Percentiles rank a stretch among this genome's conserved stretches.
Evolutionary conservation across 768 basidiomycete genomes (phyloP).

Genomic region (Leccinum arenicola): DNA sequence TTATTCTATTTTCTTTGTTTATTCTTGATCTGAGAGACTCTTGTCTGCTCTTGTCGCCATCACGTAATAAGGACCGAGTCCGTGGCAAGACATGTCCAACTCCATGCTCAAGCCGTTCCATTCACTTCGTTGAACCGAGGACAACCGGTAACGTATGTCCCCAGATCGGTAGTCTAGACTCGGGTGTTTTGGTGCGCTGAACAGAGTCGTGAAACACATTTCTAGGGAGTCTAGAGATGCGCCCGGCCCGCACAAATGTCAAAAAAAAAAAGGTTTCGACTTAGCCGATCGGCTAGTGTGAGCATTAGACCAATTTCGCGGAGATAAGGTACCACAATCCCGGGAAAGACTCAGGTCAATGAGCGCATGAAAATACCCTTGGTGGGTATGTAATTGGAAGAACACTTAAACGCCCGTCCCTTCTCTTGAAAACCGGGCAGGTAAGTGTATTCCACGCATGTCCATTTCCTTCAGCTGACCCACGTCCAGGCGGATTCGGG

Average conservation of each 20-base stretch:
- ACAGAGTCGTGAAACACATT: no score
- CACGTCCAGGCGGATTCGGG: slow-evolving; percentile 4
- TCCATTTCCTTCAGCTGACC: slow-evolving; percentile 7
- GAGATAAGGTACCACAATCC: slow-evolving; percentile 18
- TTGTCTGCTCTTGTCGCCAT: background rate
- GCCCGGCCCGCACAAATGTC: no score
- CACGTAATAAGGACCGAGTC: background rate
- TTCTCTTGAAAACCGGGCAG: slow-evolving; percentile 6
- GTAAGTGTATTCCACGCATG: slow-evolving; percentile 3
- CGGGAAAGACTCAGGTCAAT: background rate
- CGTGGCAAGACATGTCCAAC: background rate
- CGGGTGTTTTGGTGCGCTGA: no score
- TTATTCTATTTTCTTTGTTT: no score
- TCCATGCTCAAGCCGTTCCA: background rate
- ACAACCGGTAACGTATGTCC: no score
- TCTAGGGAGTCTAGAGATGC: no score
- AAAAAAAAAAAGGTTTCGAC: background rate
- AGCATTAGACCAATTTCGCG: slow-evolving; percentile 18
- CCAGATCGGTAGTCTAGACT: no score
- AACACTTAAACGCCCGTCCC: background rate
- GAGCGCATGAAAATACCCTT: slow-evolving; percentile 1
- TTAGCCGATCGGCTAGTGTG: slow-evolving; percentile 13
- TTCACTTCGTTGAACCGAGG: no score
- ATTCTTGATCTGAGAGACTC: no score
- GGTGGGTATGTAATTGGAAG: background rate